Percentiles rank a stretch among this genome's conserved stretches.
These are phyloP conservation scores for Cucurbita moschata DNA, from an alignment of 306 rosid genomes.

Conservation along the genomic window DNA sequence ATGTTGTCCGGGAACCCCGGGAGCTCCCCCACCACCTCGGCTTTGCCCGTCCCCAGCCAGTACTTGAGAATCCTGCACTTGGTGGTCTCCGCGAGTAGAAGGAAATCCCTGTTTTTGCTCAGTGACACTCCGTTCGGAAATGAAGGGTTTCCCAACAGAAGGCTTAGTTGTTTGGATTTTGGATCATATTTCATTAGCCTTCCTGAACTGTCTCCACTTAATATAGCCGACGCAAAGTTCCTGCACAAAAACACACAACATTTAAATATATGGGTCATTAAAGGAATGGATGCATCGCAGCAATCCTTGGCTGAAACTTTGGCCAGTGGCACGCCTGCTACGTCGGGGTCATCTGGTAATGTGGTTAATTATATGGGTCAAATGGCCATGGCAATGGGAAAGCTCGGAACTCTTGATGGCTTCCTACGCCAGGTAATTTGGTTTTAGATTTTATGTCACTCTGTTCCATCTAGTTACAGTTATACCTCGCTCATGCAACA, in stretches of 20 bases:
- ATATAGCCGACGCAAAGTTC: slow-evolving; percentile 30
- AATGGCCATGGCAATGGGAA: slow-evolving; percentile 99
- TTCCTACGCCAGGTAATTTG: slow-evolving; percentile 76
- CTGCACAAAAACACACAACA: slow-evolving; percentile 15
- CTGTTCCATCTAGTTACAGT: not conserved
- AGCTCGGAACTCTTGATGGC: slow-evolving; percentile 88
- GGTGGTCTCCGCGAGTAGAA: slow-evolving; percentile 45
- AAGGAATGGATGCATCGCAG: slow-evolving; percentile 95
- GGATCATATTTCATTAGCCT: slow-evolving; percentile 59
- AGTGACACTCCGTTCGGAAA: slow-evolving; percentile 67
- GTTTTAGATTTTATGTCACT: not conserved
- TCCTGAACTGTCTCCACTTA: slow-evolving; percentile 50
- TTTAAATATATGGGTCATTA: too few species aligned
- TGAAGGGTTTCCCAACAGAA: slow-evolving; percentile 35
- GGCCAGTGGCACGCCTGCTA: slow-evolving; percentile 65
- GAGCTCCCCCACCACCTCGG: slow-evolving; percentile 36
- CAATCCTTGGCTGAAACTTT: slow-evolving; percentile 85
- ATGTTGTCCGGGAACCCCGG: slow-evolving; percentile 84
- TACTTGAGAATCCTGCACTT: slow-evolving; percentile 44
- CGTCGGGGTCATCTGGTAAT: slow-evolving; percentile 63
- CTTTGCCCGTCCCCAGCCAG: slow-evolving; percentile 41
- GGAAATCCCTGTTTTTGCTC: slow-evolving; percentile 32
- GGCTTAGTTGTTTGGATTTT: slow-evolving; percentile 21
- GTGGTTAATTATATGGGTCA: slow-evolving; percentile 98
- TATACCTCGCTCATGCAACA: not conserved